Evolutionary conservation across 805 yeast species (phyloP).

Genomic region (Yamadazyma scolyti): DNA sequence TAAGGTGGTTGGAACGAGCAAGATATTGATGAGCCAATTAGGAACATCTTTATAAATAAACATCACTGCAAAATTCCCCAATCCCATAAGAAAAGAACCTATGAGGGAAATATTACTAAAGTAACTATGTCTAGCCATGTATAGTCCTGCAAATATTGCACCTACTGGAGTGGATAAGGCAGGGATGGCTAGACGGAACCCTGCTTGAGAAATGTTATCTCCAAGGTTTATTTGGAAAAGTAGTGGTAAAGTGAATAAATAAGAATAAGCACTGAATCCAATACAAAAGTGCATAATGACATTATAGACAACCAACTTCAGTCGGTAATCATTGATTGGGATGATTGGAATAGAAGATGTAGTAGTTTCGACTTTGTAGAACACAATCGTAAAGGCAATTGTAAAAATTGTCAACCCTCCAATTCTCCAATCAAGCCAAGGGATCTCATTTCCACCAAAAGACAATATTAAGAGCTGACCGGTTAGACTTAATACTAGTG

Average conservation of each 20-base stretch:
- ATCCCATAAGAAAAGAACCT: constrained; percentile 32
- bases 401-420: constrained; percentile 9
- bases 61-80: constrained; percentile 31
- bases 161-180: constrained; percentile 42
- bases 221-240: constrained; percentile 39
- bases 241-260: constrained; percentile 39
- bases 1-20: constrained; percentile 31
- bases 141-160: constrained; percentile 34
- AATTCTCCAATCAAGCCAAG: constrained; percentile 11
- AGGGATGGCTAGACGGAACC: constrained; percentile 38
- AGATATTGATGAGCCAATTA: constrained; percentile 21
- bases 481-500: constrained; percentile 29
- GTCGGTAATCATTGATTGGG: constrained; percentile 23
- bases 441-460: constrained; percentile 18
- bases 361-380: constrained; percentile 16
- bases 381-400: constrained; percentile 12
- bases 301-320: constrained; percentile 17
- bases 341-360: constrained; percentile 29
- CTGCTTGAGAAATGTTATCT: constrained; percentile 38
- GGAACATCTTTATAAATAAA: constrained; percentile 17
- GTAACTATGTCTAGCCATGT: constrained; percentile 28
- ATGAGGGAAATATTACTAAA: constrained; percentile 22
- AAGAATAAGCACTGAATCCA: constrained; percentile 38
- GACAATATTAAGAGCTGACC: constrained; percentile 24
- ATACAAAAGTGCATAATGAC: constrained; percentile 29